A percentile compares a stretch with the other conserved stretches of the same genome.
phyloP scores from a whole-genome alignment of 768 basidiomycete genomes.

The Termitomyces sp. region DNA sequence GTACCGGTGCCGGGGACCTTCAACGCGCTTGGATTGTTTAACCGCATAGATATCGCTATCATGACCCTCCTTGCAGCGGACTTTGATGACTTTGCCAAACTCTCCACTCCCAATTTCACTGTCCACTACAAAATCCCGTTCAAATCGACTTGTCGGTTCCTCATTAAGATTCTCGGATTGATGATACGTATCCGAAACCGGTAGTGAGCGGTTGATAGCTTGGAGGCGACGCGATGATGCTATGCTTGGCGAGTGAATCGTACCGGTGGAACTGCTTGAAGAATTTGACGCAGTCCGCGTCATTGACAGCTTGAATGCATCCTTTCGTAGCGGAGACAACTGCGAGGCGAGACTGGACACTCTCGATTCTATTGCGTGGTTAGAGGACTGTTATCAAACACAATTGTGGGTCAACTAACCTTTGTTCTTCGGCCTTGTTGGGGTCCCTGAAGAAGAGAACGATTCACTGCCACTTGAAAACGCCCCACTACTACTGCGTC shows the following conservation, averaged over 20 bases:
- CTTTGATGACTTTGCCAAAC: conserved; percentile 91
- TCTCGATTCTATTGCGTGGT: conserved; percentile 28
- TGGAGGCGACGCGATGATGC: conserved; percentile 20
- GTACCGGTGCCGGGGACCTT: conserved; percentile 87
- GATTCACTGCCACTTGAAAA: conserved; percentile 75
- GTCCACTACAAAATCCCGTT: conserved; percentile 73
- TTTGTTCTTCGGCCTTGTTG: conserved; percentile 51
- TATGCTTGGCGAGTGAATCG: conserved; percentile 40
- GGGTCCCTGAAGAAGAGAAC: conserved; percentile 50
- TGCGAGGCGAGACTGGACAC: conserved; percentile 38
- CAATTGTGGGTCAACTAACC: conserved; percentile 25
- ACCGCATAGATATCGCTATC: conserved; percentile 67
- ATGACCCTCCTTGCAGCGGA: conserved; percentile 55
- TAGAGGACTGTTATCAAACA: conserved; percentile 4
- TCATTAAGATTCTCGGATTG: conserved; percentile 37
- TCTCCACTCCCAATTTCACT: conserved; percentile 86
- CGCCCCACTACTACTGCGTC: conserved; percentile 76
- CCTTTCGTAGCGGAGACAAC: conserved; percentile 38
- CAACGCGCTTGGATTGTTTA: conserved; percentile 91
- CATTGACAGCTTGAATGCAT: conserved; percentile 29
- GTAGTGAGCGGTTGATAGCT: conserved; percentile 11
- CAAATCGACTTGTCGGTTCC: conserved; percentile 57
- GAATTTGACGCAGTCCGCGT: conserved; percentile 55
- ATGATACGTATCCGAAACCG: conserved; percentile 20
- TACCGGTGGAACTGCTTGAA: conserved; percentile 43